These are phyloP conservation scores for Epithemia pelagica DNA, from an alignment of 108 stramenopile species.

Conservation along the genomic window DNA sequence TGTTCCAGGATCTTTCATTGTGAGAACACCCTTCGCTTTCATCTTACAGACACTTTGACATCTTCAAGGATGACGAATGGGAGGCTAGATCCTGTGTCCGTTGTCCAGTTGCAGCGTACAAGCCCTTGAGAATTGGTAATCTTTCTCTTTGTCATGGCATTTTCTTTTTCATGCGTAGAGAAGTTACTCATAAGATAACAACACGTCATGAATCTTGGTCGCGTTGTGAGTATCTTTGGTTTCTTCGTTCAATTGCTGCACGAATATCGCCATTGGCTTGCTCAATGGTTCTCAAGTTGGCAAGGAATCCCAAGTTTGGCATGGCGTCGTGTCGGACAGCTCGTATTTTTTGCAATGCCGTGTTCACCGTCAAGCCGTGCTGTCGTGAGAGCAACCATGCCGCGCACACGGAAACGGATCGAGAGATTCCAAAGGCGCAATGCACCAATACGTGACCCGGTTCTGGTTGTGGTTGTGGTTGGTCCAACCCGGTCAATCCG, in stretches of 20 bases:
- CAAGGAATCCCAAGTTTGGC: constrained; percentile 40
- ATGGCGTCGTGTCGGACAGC: constrained; percentile 16
- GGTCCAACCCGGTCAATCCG: not conserved
- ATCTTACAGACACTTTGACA: too few species aligned
- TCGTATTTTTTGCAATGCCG: constrained; percentile 27
- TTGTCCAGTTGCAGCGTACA: too few species aligned
- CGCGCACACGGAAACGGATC: constrained; percentile 31
- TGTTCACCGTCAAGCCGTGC: constrained; percentile 9
- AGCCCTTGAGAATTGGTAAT: too few species aligned
- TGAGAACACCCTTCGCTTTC: too few species aligned
- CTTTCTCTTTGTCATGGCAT: too few species aligned
- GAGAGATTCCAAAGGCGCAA: constrained; percentile 35
- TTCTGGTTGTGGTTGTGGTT: not conserved
- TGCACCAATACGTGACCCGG: constrained; percentile 28
- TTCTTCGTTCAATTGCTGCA: not conserved
- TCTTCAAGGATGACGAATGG: too few species aligned
- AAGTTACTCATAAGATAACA: too few species aligned
- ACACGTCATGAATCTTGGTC: too few species aligned
- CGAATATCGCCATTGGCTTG: constrained; percentile 1
- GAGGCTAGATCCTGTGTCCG: too few species aligned
- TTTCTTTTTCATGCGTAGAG: too few species aligned
- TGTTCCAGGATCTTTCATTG: too few species aligned
- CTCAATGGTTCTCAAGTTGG: constrained; percentile 27
- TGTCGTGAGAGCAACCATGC: constrained; percentile 31
- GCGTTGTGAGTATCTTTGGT: not conserved